Conservation (phyloP, 2,329 filamentous ascomycete species). For the Calonectria pseudoreteaudii region DNA sequence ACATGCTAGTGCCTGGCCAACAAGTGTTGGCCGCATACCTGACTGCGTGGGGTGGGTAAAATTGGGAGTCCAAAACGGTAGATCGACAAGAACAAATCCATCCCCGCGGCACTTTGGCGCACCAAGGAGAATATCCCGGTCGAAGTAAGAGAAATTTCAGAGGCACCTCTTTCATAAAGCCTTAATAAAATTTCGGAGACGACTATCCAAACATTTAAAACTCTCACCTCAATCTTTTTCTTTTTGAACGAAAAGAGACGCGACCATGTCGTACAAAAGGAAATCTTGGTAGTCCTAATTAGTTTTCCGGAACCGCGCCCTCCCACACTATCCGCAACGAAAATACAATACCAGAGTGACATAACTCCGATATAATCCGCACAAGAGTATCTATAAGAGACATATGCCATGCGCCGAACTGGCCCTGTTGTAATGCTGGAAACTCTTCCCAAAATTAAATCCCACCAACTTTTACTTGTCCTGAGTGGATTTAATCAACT, state of each 20-base stretch:
- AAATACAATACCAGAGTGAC: background rate
- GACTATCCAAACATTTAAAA: background rate
- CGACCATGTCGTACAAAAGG: background rate
- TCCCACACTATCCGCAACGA: background rate
- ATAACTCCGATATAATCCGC: background rate
- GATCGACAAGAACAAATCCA: background rate
- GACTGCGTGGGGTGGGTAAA: background rate
- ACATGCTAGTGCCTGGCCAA: background rate
- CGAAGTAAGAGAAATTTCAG: background rate
- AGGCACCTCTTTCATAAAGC: background rate
- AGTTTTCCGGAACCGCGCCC: background rate
- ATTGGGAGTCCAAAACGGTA: background rate
- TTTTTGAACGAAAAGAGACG: no score
- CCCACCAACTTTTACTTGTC: background rate
- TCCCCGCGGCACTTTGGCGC: background rate
- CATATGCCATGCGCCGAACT: background rate
- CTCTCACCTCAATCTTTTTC: no score
- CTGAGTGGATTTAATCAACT: background rate
- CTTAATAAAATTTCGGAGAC: background rate
- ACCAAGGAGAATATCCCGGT: background rate
- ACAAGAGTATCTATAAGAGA: background rate
- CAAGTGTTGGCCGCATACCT: background rate
- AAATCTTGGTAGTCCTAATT: background rate
- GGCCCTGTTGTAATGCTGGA: background rate
- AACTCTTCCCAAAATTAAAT: background rate